These are phyloP conservation scores for Avena atlantica DNA, from an alignment of 176 grass and related monocot species.

Conservation along the genomic window DNA sequence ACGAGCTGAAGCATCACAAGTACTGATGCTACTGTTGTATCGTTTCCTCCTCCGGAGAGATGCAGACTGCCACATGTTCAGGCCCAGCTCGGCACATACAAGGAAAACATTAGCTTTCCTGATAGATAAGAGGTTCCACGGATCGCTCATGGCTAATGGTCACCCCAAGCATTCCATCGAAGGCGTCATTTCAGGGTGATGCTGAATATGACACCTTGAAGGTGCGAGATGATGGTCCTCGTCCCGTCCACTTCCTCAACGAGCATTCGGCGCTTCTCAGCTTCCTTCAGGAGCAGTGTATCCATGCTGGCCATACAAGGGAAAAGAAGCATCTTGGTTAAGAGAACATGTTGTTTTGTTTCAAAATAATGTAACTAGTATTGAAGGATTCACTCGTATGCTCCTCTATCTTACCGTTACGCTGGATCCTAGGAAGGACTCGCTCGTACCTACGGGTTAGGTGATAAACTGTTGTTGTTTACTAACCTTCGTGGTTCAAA, in stretches of 20 bases:
- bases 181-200: constrained; percentile 61
- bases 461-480: too few species aligned
- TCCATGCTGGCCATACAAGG: constrained; percentile 78
- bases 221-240: constrained; percentile 62
- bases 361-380: background rate
- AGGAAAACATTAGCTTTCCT: constrained; percentile 23
- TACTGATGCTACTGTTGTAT: background rate
- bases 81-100: constrained; percentile 1
- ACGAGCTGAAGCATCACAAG: background rate
- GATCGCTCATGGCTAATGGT: constrained; percentile 4
- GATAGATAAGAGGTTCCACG: background rate
- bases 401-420: too few species aligned
- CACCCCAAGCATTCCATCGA: constrained; percentile 7
- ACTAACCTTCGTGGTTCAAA: too few species aligned
- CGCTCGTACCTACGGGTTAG: too few species aligned
- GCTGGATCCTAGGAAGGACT: too few species aligned
- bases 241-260: constrained; percentile 76
- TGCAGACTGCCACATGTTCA: constrained; percentile 13
- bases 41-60: background rate
- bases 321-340: background rate
- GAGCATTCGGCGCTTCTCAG: constrained; percentile 65
- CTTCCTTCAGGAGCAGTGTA: constrained; percentile 62
- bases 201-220: constrained; percentile 87
- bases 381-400: too few species aligned
- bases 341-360: background rate